These are phyloP conservation scores for Periconia digitata DNA, from an alignment of 2,329 filamentous ascomycete genomes.

Conservation along the genomic window DNA sequence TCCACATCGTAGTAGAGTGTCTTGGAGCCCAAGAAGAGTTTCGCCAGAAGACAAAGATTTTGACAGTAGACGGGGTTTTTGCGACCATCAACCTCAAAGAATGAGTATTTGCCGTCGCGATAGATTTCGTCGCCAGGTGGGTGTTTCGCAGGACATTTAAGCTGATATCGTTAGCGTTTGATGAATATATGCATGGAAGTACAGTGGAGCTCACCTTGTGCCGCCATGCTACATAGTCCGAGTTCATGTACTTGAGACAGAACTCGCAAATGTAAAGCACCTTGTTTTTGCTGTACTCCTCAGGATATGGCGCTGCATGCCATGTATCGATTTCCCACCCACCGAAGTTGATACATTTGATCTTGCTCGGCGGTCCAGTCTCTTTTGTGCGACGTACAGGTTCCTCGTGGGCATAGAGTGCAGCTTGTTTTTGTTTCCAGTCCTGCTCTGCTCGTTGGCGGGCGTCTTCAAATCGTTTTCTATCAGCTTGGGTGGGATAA, in stretches of 20 bases:
- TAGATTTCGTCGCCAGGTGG: conserved; percentile 98
- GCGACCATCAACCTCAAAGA: conserved; percentile 96
- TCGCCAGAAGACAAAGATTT: conserved; percentile 92
- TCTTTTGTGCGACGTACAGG: conserved; percentile 62
- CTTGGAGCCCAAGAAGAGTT: conserved; percentile 97
- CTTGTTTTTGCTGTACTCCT: conserved; percentile 95
- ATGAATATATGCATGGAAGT: neutral
- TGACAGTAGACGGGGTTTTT: conserved; percentile 99
- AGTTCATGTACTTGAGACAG: conserved; percentile 99
- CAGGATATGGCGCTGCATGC: conserved; percentile 97
- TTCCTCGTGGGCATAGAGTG: conserved; percentile 66
- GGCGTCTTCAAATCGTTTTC: conserved; percentile 84
- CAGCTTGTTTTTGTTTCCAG: conserved; percentile 71
- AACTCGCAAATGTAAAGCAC: conserved; percentile 99
- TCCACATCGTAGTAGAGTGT: conserved; percentile 98
- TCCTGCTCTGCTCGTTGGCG: conserved; percentile 90
- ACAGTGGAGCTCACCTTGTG: conserved; percentile 64
- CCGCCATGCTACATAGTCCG: conserved; percentile 95
- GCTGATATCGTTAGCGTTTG: conserved; percentile 35
- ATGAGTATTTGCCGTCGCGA: conserved; percentile 83
- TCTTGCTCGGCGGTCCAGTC: conserved; percentile 88
- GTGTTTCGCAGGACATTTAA: conserved; percentile 93
- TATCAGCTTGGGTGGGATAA: conserved; percentile 76
- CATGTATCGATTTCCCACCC: conserved; percentile 98
- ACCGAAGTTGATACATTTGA: conserved; percentile 98